Evolutionary conservation across 2,329 filamentous ascomycete species (phyloP), one percentile per base, ranked within the genome.

Genomic region (Coniochaeta ligniaria): DNA sequence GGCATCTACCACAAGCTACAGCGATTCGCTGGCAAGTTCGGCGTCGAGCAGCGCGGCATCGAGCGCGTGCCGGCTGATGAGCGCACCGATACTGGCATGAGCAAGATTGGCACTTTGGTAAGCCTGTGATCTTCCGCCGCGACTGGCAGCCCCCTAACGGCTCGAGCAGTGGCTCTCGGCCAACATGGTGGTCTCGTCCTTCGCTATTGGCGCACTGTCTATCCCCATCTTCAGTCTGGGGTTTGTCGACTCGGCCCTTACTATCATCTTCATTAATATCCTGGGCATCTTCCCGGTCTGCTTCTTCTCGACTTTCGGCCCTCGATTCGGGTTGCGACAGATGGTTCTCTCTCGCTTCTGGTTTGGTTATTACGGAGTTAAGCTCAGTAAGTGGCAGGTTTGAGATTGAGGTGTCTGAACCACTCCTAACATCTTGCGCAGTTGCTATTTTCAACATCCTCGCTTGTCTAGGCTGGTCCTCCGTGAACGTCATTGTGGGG

Each of bases 341-440:
- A 92, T 93, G 86, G 88, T 92, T 1, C 78, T 93, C n/a, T 86
- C 87, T 12, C 80, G 90, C 38, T 92, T 88, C 74, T 92, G 82
- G 75, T 92, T 92, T 70, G 90, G 90, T 9, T 90, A 84, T 74
- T 86, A 83, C 65, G 82, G 81, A n/a, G 85, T 86, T 35, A 89
- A 89, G 72, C 72, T 90, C 65, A 83, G 85, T 87, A 75, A 72
- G 80, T 76, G 17, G 50, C 61, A 17, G 24, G 24, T 43, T 6
- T 22, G 8, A 47, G 20, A 24, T 11, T 47, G 26, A n/a, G 26
- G 26, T 20, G 26, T 33, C 11, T 20, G 31, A 33, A 31, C 8
- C 50, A 55, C 7, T 22, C 22, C 54, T 57, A 38, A 57, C 54
- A n/a, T 17, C 7, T 2, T 24, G 22, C 24, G 63, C 71, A 81